Base-by-base conservation (phyloP, 1,139 yeast species). In the Kodamaea sp. region DNA sequence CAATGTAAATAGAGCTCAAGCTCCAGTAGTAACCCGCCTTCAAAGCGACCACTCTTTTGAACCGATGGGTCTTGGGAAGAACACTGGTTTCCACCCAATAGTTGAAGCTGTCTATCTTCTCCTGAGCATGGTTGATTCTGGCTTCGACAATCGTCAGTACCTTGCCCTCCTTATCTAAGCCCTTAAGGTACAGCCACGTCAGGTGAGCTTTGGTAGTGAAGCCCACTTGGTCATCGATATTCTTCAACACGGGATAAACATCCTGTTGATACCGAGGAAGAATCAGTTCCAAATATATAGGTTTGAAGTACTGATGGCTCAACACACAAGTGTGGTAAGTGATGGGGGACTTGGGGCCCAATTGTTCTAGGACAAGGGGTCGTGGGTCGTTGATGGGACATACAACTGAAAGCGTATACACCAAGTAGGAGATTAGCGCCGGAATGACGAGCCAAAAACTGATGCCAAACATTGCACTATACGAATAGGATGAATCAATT, bases 321-420 rank as follows among this genome's bases (percentile, higher is more conserved):
- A 29, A 15, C 8, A 25, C 32, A 31, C 45, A 41, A 9, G 39
- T 39, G 32, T 38, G 43, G 31, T 36, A 37, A 4, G 35, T 28
- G 8, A 41, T 29, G 10, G 45, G 45, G 12, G 35, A 35, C 5
- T 25, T 24, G 14, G 31, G 30, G 21, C 26, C 24, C 12, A 38
- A 28, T 7, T 24, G 21, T n/a, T 16, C 32, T 9, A 16, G 8
- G 18, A 30, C 26, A 14, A 33, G 29, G 7, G 37, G 37, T 11
- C 22, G 12, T 3, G 34, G 26, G 23, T 31, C 31, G 8, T 14
- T 28, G 20, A 41, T 15, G 18, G 49, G 49, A 32, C 49, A 45
- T 14, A 35, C 39, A 11, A 25, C 20, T 4, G 39, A 21, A 15
- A 43, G 23, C 11, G 39, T 32, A 25, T 42, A 43, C 20, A 34